Evolutionary conservation across 163 green algal species (phyloP), one percentile per base, ranked within the genome.

Genomic region (Scenedesmus sp.): DNA sequence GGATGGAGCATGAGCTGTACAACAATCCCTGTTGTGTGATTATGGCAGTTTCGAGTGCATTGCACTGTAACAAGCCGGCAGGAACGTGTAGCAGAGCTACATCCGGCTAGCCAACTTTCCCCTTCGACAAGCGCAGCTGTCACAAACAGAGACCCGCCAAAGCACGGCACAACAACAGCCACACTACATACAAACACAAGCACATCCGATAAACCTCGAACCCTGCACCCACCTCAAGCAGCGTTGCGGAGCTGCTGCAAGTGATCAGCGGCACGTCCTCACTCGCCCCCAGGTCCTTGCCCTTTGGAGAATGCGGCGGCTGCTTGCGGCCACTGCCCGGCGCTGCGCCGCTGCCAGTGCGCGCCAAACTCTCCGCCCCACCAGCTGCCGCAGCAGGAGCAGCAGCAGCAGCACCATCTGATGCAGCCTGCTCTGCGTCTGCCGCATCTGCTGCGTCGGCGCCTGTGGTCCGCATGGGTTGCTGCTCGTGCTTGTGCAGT

Each of bases 231-330:
- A 92, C 88, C 62, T 92, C 79, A 1, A 88, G 34, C 59, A 92
- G 88, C 46, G 88, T 73, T 59, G 88, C 18, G 10, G 54, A 23
- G 59, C 34, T 60, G 64, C 15, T 23, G 74, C 82, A 89, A 13
- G 89, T 92, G 54, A 92, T 92, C 4, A 92, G 89, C 4, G 82
- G 89, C 54, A 92, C 89, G 9, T 59, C 89, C 52, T 76, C 82
- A 13, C 76, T 62, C 2, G n/a, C 84, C 3, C 1, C 52, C 62
- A 15, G 60, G 13, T 52, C 84, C 18, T 18, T 54, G 13, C 16
- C 12, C 18, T 23, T 12, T 60, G 83, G 59, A 26, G 83, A 55
- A n/a, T 7, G 52, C 62, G 12, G 85, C 56, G 26, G 16, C 85
- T 81, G 56, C 46, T 52, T 89, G 23, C 34, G 12, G 3, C 15